Evolutionary conservation across 257 asterid genomes (phyloP).

Genomic region (Agastache rugosa): DNA sequence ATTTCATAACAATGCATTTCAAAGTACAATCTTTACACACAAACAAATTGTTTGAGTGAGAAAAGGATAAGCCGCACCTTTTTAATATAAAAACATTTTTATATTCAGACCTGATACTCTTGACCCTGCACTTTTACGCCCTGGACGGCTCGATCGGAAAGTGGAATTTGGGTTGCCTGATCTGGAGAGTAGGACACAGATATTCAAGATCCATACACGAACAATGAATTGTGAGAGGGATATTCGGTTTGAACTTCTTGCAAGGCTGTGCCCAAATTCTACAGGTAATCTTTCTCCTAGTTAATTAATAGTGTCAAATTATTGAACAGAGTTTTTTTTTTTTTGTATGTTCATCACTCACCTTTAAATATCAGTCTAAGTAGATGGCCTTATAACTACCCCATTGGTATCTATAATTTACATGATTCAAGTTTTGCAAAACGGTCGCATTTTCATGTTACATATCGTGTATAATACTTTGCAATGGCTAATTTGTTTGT

Average conservation of each 20-base stretch:
- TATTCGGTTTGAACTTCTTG: slow-evolving; percentile 78
- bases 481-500: neutral
- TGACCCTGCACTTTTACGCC: slow-evolving; percentile 91
- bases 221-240: slow-evolving; percentile 96
- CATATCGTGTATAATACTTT: neutral
- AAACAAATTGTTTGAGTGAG: neutral
- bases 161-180: slow-evolving; percentile 98
- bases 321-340: slow-evolving; percentile 5
- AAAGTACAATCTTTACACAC: neutral
- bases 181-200: slow-evolving; percentile 86
- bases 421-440: neutral
- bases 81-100: neutral
- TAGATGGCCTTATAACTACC: neutral
- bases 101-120: slow-evolving; percentile 84
- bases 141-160: slow-evolving; percentile 91
- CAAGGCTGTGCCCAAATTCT: slow-evolving; percentile 96
- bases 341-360: neutral
- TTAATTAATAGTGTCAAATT: neutral
- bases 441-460: neutral
- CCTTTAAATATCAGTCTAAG: neutral
- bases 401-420: neutral
- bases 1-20: neutral
- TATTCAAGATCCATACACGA: slow-evolving; percentile 84
- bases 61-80: neutral
- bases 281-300: slow-evolving; percentile 43